Evolutionary conservation across 2,329 filamentous ascomycete species (phyloP).

Genomic region (Phaeomoniella chlamydospora): DNA sequence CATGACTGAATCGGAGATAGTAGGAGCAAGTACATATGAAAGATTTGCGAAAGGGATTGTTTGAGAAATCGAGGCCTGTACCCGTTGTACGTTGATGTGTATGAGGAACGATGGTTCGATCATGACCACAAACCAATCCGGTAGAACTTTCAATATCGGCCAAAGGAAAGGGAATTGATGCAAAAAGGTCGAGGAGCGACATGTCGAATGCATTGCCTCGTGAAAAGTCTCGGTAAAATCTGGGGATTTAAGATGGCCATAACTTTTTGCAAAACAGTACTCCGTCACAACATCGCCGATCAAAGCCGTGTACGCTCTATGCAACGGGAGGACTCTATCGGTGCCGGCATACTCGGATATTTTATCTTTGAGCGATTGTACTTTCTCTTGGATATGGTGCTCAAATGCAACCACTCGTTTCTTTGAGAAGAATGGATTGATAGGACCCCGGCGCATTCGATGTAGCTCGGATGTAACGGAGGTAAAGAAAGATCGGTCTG

Average conservation of each 20-base stretch:
- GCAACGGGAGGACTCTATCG: conserved; percentile 4
- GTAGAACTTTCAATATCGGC: too few species aligned
- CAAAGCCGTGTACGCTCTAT: conserved; percentile 7
- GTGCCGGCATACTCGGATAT: conserved; percentile 8
- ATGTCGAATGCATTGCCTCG: too few species aligned
- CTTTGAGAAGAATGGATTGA: conserved; percentile 14
- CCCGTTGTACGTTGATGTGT: too few species aligned
- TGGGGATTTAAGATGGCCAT: conserved; percentile 11
- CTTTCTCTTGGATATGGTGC: conserved; percentile 11
- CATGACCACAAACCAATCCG: too few species aligned
- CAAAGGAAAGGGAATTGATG: too few species aligned
- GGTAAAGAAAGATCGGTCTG: conserved; percentile 7
- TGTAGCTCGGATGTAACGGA: conserved; percentile 12
- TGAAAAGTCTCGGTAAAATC: too few species aligned
- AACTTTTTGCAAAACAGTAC: conserved; percentile 12
- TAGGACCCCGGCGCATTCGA: conserved; percentile 10
- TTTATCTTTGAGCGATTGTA: conserved; percentile 11
- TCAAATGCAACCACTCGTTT: conserved; percentile 9
- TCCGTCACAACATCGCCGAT: conserved; percentile 17
- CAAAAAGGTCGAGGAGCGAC: too few species aligned
- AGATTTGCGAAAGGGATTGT: too few species aligned
- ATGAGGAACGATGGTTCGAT: too few species aligned
- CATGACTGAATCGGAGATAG: too few species aligned
- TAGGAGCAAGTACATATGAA: too few species aligned
- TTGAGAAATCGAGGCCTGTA: too few species aligned